Percentiles rank a stretch among this genome's conserved stretches.
Conservation (phyloP, 1,284 basidiomycete species). For the Termitomyces sp. region DNA sequence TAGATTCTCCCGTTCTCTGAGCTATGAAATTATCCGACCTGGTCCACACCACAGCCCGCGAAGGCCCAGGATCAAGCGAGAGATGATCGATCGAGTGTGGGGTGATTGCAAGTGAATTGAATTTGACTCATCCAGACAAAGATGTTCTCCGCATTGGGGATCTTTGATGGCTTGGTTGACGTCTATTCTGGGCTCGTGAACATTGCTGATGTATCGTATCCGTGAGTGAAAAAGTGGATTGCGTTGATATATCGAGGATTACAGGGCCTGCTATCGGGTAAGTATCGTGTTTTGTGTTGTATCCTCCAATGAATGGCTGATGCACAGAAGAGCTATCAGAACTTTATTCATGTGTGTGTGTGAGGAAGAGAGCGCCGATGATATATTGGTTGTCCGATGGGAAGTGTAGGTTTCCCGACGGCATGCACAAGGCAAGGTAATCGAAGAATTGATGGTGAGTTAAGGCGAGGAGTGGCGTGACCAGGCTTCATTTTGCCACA, state of each 20-base stretch:
- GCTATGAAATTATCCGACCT: too few species aligned
- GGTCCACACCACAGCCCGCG: too few species aligned
- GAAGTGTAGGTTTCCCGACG: not conserved
- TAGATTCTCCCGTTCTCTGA: not conserved
- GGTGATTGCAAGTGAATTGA: not conserved
- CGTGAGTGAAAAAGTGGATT: not conserved
- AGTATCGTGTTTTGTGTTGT: not conserved
- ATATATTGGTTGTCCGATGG: not conserved
- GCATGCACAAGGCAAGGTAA: not conserved
- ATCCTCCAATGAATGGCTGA: not conserved
- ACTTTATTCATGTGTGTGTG: not conserved
- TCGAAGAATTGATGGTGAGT: too few species aligned
- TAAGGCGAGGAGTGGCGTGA: not conserved
- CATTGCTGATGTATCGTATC: not conserved
- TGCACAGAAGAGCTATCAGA: not conserved
- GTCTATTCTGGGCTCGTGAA: not conserved
- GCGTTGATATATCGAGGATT: not conserved
- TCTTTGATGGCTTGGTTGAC: not conserved
- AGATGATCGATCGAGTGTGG: not conserved
- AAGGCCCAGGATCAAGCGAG: too few species aligned
- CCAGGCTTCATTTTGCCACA: not conserved
- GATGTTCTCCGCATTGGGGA: not conserved
- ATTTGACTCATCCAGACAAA: not conserved
- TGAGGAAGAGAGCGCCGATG: not conserved
- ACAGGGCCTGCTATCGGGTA: not conserved